phyloP scores from a whole-genome alignment of 257 asterid species.

The Scutellaria galericulata region DNA sequence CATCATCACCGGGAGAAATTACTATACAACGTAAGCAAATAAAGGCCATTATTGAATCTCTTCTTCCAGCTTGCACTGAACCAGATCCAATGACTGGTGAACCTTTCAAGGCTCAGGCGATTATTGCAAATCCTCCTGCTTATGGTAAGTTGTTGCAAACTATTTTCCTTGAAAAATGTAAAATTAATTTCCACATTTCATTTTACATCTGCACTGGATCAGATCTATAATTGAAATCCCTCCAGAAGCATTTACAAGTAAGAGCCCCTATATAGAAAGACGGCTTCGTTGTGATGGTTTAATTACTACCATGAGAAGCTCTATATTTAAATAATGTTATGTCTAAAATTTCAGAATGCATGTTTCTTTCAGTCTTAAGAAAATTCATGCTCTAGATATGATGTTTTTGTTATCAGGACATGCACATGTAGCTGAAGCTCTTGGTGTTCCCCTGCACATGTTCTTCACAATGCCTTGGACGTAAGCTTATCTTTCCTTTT shows the following conservation, averaged over 20 bases:
- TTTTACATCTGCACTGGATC: slow-evolving; percentile 1
- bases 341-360: slow-evolving; percentile 2
- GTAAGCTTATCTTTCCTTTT: slow-evolving; percentile 56
- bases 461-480: slow-evolving; percentile 99
- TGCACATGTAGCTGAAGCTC: slow-evolving; percentile 98
- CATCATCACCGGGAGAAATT: slow-evolving; percentile 88
- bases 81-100: slow-evolving; percentile 80
- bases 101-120: slow-evolving; percentile 95
- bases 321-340: neutral
- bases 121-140: slow-evolving; percentile 99
- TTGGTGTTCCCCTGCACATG: slow-evolving; percentile 94
- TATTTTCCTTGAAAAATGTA: neutral
- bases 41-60: slow-evolving; percentile 90
- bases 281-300: slow-evolving; percentile 15
- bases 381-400: slow-evolving; percentile 4
- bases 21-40: slow-evolving; percentile 79
- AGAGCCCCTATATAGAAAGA: slow-evolving; percentile 1
- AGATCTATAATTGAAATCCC: neutral
- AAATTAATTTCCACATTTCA: neutral
- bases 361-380: slow-evolving; percentile 14
- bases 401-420: slow-evolving; percentile 66
- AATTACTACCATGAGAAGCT: slow-evolving; percentile 5
- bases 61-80: slow-evolving; percentile 98
- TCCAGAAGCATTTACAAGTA: neutral
- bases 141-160: slow-evolving; percentile 69